Base-by-base conservation (phyloP, 2,329 filamentous ascomycete species). In the Fusarium lyarnte region DNA sequence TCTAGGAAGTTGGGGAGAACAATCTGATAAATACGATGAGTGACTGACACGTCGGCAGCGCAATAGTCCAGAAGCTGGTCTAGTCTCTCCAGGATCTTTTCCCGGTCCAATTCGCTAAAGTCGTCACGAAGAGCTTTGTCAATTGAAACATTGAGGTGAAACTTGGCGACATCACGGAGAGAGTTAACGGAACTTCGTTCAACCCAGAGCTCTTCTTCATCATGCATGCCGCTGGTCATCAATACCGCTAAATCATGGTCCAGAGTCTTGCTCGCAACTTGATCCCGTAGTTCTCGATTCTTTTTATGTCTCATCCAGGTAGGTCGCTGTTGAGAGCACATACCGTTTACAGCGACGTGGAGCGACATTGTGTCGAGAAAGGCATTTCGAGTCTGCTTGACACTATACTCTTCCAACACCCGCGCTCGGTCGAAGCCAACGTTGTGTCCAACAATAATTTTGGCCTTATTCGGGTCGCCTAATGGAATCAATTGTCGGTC, bases 301-400 rank as follows among this genome's bases (percentile, higher is more conserved):
- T 99, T 99, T 79, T 94, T 93, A 81, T 97, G 94, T 81, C 94
- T 97, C 91, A 98, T 94, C 96, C 96, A 99, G 1, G 94, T 97
- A 13, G 97, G 96, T 54, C 96, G 89, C 81, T 99, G 96, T 73
- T 93, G 92, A 27, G 96, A 98, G 82, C 96, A 99, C 96, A 99
- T 99, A 70, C 96, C 96, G 79, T 99, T 99, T 29, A 97, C 95
- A 5, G 97, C 97, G 12, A 97, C 95, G 80, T 99, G 96, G 25
- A 99, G 85, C 4, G 95, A 98, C 96, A 99, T 99, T 35, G 96
- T 99, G 80, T 99, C 96, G 57, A 99, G 83, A 79, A 97, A 99
- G 46, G 90, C 92, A 75, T 94, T 98, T 42, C 90, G 89, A 2
- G 94, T 92, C 80, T 98, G 95, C 60, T 89, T 86, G 43, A 98